Conservation (phyloP, 164 flowering plant genomes). For the Vitis rupestris region DNA sequence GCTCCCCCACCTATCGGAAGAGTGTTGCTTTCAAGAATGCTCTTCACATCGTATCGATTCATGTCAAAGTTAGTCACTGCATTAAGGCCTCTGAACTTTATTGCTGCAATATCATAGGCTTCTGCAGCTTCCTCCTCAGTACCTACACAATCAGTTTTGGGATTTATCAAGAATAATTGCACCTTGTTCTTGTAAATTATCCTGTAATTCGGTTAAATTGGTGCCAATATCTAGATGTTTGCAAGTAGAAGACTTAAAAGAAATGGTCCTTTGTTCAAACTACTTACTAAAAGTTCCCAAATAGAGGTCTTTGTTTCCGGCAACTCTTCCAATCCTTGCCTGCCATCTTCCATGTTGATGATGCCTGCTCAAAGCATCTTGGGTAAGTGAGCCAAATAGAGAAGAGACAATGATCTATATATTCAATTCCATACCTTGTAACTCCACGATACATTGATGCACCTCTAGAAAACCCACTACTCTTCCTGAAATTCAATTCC, state of each 20-base stretch:
- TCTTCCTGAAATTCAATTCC: slow-evolving; percentile 49
- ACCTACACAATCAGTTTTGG: slow-evolving; percentile 27
- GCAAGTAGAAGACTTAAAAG: too few relatives aligned
- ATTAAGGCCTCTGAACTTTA: slow-evolving; percentile 76
- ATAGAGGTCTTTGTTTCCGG: slow-evolving; percentile 96
- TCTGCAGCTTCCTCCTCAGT: slow-evolving; percentile 95
- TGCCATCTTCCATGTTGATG: slow-evolving; percentile 99
- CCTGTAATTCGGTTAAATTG: too few relatives aligned
- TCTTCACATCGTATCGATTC: slow-evolving; percentile 77
- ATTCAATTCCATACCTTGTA: slow-evolving; percentile 49
- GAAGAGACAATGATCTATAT: slow-evolving; percentile 16
- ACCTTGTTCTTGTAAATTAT: too few relatives aligned
- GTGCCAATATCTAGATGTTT: too few relatives aligned
- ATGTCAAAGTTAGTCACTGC: slow-evolving; percentile 90
- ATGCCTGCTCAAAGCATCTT: slow-evolving; percentile 49
- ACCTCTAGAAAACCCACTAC: slow-evolving; percentile 95
- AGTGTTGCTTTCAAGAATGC: slow-evolving; percentile 74
- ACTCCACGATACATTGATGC: slow-evolving; percentile 97
- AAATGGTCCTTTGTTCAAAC: too few relatives aligned
- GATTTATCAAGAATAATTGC: too few relatives aligned
- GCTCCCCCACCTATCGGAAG: slow-evolving; percentile 82
- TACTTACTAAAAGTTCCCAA: slow-evolving; percentile 90
- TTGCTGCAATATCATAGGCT: slow-evolving; percentile 88
- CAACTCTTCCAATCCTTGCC: slow-evolving; percentile 94
- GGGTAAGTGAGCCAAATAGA: background rate